Conservation (phyloP, 2,329 filamentous ascomycete species). For the Aureobasidium melanogenum region DNA sequence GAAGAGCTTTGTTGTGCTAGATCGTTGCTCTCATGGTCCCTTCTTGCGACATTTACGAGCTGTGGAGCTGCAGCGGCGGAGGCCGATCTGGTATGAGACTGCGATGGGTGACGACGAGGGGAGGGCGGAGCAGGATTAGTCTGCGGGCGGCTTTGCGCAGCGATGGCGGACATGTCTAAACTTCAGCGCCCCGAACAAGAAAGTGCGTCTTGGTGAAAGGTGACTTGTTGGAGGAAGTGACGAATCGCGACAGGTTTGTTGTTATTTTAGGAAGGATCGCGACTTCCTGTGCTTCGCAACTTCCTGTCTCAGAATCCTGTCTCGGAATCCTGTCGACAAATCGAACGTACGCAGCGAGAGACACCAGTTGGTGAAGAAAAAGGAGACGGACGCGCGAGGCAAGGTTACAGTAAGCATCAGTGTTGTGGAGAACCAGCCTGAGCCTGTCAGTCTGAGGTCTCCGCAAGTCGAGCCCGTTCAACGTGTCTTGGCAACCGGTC, state of each 20-base stretch:
- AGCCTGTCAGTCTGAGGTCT: no score
- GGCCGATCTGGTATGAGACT: constrained; percentile 24
- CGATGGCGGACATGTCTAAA: no score
- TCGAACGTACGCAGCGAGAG: background rate
- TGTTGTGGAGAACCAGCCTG: background rate
- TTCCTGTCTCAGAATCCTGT: background rate
- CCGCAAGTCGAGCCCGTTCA: no score
- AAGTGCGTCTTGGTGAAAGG: no score
- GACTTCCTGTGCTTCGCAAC: background rate
- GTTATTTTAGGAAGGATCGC: no score
- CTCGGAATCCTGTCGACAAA: background rate
- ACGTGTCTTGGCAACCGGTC: no score
- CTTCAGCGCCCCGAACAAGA: no score
- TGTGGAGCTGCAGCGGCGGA: constrained; percentile 30
- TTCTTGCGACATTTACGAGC: constrained; percentile 48
- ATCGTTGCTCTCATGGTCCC: constrained; percentile 67
- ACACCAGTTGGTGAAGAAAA: background rate
- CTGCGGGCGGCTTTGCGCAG: constrained; percentile 28
- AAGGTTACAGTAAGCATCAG: background rate
- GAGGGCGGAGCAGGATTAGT: constrained; percentile 30
- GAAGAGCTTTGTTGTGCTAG: constrained; percentile 45
- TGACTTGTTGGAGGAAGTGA: no score
- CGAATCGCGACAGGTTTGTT: no score
- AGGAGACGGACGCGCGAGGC: background rate
- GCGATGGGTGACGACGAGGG: constrained; percentile 24